Evolutionary conservation across 345 rosid species (phyloP), one percentile per base, ranked within the genome.

Genomic region (Pistacia integerrima): DNA sequence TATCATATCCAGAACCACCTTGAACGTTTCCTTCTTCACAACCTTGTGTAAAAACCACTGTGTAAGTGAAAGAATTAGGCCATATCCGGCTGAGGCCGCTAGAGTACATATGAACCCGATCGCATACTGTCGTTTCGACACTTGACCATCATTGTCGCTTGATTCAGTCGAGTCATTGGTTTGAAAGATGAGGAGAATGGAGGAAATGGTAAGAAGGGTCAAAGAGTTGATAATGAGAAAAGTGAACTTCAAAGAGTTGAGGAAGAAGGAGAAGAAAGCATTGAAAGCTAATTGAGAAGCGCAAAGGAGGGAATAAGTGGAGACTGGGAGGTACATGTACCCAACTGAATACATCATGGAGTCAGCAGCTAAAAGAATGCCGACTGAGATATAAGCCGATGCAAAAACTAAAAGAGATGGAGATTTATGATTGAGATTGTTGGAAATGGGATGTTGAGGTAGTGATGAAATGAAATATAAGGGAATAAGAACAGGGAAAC

Each of bases 211-310:
- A 67, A 85, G 89, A 20, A 89, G 84, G 11, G 87, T 75, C 0
- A 82, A 25, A 16, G 87, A 82, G 22, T 87, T 87, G 36, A 82
- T 38, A 55, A 82, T 80, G 20, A 60, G 79, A 73, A 85, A 78
- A 28, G 87, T 82, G 85, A 87, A 85, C 75, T 84, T 85, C 41
- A 83, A 84, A 0, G 81, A 63, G 57, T 87, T 83, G 36, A 87
- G 73, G 82, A 87, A 78, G 77, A 48, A 85, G 16, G 89, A 76
- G 68, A 89, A 89, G 11, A 85, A 55, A 28, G 86, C 84, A 71
- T 81, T 89, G 80, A 89, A 85, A 51, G 79, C 88, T 69, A 84
- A 54, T 20, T 87, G 87, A 14, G 87, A 76, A 28, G 90, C 80
- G 11, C 82, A 79, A 4, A 85, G 64, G 33, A 89, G 77, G n/a